Percentiles rank a stretch among this genome's conserved stretches.
These are phyloP conservation scores for Fusarium subglutinans DNA, from an alignment of 2,329 filamentous ascomycete genomes.

Conservation along the genomic window DNA sequence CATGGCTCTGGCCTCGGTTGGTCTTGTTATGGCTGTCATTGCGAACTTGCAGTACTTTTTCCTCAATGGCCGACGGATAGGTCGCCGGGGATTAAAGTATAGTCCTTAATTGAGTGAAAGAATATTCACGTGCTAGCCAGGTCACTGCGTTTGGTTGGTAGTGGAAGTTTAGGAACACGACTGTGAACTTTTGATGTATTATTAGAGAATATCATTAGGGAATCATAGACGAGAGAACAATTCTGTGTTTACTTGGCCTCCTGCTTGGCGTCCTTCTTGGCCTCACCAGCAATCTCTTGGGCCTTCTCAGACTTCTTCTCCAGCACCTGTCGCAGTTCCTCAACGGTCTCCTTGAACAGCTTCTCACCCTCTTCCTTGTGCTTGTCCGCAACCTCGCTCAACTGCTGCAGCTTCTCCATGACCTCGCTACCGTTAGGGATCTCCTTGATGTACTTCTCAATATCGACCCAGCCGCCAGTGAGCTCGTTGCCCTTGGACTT, in stretches of 20 bases:
- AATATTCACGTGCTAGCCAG: neutral
- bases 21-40: constrained; percentile 27
- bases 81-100: constrained; percentile 21
- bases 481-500: constrained; percentile 59
- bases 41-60: constrained; percentile 49
- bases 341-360: constrained; percentile 73
- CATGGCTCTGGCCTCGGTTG: constrained; percentile 38
- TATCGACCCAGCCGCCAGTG: constrained; percentile 54
- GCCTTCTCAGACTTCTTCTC: constrained; percentile 67
- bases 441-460: constrained; percentile 72
- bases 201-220: constrained; percentile 22
- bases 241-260: constrained; percentile 49
- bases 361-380: constrained; percentile 76
- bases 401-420: constrained; percentile 70
- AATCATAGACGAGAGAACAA: constrained; percentile 15
- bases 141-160: neutral
- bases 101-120: neutral
- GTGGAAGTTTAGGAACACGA: neutral
- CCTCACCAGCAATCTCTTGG: constrained; percentile 66
- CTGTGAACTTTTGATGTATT: constrained; percentile 10
- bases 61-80: constrained; percentile 47
- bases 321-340: constrained; percentile 72
- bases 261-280: constrained; percentile 60
- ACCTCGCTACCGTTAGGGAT: constrained; percentile 72
- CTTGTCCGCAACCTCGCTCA: constrained; percentile 72